These are phyloP conservation scores for Ophiostoma himal-ulmi DNA, from an alignment of 2,329 filamentous ascomycete species.

Conservation along the genomic window DNA sequence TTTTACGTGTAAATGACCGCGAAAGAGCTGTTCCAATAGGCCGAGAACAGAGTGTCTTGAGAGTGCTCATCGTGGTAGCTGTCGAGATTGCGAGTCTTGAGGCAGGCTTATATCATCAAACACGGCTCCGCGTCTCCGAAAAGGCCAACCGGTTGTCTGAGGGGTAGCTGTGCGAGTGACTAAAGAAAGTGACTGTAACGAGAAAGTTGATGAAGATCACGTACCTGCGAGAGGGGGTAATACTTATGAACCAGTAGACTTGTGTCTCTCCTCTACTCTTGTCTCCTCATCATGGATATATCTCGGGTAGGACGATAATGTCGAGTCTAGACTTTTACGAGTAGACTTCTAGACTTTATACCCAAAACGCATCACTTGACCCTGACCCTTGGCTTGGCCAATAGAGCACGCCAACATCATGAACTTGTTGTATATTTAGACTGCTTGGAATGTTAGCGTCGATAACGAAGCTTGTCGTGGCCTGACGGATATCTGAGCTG, in stretches of 20 bases:
- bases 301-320: background rate
- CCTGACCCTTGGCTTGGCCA: background rate
- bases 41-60: background rate
- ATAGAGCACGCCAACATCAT: background rate
- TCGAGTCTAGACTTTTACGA: background rate
- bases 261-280: background rate
- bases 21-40: background rate
- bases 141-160: background rate
- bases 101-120: background rate
- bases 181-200: background rate
- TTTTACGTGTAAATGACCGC: background rate
- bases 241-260: background rate
- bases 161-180: background rate
- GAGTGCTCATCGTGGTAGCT: background rate
- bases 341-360: background rate
- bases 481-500: background rate
- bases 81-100: background rate
- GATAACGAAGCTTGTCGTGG: background rate
- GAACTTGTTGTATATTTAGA: background rate
- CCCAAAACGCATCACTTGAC: background rate
- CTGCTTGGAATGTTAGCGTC: background rate
- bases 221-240: background rate
- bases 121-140: background rate
- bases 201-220: background rate
- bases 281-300: background rate